Percentiles rank a stretch among this genome's conserved stretches.
phyloP scores from a whole-genome alignment of 768 basidiomycete genomes.

The Galerina sulciceps region DNA sequence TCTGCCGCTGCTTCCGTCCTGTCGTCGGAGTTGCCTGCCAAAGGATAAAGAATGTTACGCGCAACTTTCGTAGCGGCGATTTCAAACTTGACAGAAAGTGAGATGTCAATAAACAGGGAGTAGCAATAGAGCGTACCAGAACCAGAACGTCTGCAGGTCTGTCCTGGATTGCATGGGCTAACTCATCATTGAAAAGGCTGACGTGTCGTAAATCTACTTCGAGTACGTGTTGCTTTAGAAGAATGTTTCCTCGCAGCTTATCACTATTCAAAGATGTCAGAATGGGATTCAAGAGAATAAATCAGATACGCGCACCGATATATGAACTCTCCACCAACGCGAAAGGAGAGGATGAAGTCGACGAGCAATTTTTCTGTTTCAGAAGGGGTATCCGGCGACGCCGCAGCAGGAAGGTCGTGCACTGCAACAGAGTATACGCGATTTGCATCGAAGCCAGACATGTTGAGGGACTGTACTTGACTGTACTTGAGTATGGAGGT shows the following conservation, averaged over 20 bases:
- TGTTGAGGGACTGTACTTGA: slow-evolving; percentile 34
- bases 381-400: slow-evolving; percentile 72
- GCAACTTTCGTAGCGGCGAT: slow-evolving; percentile 87
- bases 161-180: slow-evolving; percentile 90
- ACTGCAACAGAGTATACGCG: slow-evolving; percentile 82
- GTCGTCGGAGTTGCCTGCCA: slow-evolving; percentile 56
- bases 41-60: slow-evolving; percentile 80
- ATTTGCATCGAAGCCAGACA: slow-evolving; percentile 90
- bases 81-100: slow-evolving; percentile 71
- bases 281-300: not conserved
- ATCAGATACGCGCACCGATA: slow-evolving; percentile 67
- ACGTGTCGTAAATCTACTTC: slow-evolving; percentile 84
- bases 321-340: slow-evolving; percentile 88
- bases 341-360: slow-evolving; percentile 87
- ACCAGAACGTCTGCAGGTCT: slow-evolving; percentile 88
- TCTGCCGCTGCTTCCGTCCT: slow-evolving; percentile 41
- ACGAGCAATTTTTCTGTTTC: slow-evolving; percentile 80
- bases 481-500: too few relatives aligned
- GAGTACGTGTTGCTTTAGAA: slow-evolving; percentile 86
- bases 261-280: slow-evolving; percentile 54
- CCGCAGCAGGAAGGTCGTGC: slow-evolving; percentile 60
- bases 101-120: not conserved
- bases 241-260: slow-evolving; percentile 84
- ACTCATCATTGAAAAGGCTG: slow-evolving; percentile 88
- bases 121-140: slow-evolving; percentile 55